Conservation (phyloP, 305 asterid genomes). For the Fraxinus floribunda region DNA sequence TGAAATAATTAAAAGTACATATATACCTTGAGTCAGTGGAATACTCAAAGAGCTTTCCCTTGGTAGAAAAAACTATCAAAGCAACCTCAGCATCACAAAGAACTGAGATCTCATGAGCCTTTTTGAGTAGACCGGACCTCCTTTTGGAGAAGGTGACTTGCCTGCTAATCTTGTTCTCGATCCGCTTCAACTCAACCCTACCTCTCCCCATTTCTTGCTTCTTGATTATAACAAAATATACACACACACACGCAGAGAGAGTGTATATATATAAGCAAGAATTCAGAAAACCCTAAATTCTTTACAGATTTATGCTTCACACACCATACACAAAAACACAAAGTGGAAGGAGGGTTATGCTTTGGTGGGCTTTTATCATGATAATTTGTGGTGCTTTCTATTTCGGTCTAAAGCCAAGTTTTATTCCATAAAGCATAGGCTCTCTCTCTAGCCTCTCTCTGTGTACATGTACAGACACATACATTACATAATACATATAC, state of each 20-base stretch:
- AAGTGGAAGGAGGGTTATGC: not conserved
- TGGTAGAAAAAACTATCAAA: slow-evolving; percentile 59
- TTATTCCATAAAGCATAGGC: slow-evolving; percentile 8
- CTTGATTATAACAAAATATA: not conserved
- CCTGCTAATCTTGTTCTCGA: slow-evolving; percentile 70
- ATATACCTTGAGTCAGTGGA: slow-evolving; percentile 58
- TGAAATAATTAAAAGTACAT: not conserved
- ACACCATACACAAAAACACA: not conserved
- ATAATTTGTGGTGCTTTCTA: slow-evolving; percentile 1
- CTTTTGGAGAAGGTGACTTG: slow-evolving; percentile 78
- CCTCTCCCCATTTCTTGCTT: slow-evolving; percentile 59
- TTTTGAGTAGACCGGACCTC: slow-evolving; percentile 60
- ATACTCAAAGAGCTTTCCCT: slow-evolving; percentile 61
- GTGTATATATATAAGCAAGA: not conserved
- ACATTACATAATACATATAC: not conserved
- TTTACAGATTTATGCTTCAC: not conserved
- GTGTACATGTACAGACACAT: not conserved
- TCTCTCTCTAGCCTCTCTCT: not conserved
- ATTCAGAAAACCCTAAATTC: slow-evolving; percentile 32
- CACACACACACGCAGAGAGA: not conserved
- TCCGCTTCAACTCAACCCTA: slow-evolving; percentile 62
- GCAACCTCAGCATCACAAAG: slow-evolving; percentile 74
- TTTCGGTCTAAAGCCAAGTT: slow-evolving; percentile 8
- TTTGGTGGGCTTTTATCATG: not conserved
- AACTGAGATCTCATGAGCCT: slow-evolving; percentile 78